Evolutionary conservation across 2,329 filamentous ascomycete genomes (phyloP).

Genomic region (Scytalidium sp.): DNA sequence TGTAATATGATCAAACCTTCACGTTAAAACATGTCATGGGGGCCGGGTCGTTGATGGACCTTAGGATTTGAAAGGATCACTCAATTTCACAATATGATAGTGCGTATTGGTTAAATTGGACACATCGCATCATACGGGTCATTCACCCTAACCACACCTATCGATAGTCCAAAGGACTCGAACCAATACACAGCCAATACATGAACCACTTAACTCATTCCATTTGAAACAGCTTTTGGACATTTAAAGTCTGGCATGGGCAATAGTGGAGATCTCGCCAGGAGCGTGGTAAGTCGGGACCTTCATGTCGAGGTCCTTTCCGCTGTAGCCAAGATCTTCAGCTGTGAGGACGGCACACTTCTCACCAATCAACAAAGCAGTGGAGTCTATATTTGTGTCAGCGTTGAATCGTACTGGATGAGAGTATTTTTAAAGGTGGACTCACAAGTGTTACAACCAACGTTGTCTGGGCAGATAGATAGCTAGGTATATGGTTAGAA

Average conservation of each 20-base stretch:
- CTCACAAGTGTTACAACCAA: conserved; percentile 62
- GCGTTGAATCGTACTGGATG: conserved; percentile 20
- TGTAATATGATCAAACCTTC: too few relatives aligned
- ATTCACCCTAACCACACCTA: too few relatives aligned
- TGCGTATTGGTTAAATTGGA: too few relatives aligned
- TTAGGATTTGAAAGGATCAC: too few relatives aligned
- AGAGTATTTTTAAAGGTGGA: background rate
- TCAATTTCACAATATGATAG: too few relatives aligned
- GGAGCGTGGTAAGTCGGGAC: conserved; percentile 62
- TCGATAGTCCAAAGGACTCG: too few relatives aligned
- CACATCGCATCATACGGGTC: too few relatives aligned
- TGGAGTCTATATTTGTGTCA: conserved; percentile 51
- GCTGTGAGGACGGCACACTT: conserved; percentile 68
- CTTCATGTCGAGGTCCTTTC: conserved; percentile 73
- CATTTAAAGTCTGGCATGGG: conserved; percentile 15
- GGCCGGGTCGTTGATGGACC: too few relatives aligned
- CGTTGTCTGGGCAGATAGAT: conserved; percentile 75
- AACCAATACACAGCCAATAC: too few relatives aligned
- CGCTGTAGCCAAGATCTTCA: conserved; percentile 73
- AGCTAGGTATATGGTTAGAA: conserved; percentile 29
- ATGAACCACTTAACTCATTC: too few relatives aligned
- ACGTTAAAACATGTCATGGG: too few relatives aligned
- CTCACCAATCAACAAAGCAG: conserved; percentile 72
- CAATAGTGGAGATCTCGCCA: conserved; percentile 34
- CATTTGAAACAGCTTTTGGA: background rate